Base-by-base conservation (phyloP, 2,329 filamentous ascomycete genomes). In the Aspergillus jensenii region DNA sequence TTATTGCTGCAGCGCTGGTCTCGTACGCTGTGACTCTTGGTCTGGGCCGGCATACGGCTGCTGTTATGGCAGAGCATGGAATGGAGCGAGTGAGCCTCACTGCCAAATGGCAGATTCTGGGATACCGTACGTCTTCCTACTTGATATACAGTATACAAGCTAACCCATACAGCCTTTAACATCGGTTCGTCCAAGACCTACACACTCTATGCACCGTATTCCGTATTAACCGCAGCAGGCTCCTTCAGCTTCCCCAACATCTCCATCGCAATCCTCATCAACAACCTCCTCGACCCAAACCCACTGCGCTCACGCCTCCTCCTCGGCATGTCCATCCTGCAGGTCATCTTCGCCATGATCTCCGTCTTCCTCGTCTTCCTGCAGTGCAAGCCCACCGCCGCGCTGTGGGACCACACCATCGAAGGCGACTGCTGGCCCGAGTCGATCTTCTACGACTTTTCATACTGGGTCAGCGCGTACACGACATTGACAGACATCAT, bases 181-280 rank as follows among this genome's bases (percentile, higher is more conserved):
- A 70, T 69, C 31, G 66, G 67, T 60, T 33, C 27, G 27, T 31
- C 23, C 27, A 31, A 31, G 27, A 19, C 8, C 25, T 27, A 27
- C 25, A 27, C 25, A 8, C 2, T 27, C 25, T n/a, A n/a, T n/a
- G n/a, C n/a, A n/a, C n/a, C n/a, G n/a, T n/a, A n/a, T n/a, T n/a
- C n/a, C 21, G 21, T 21, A 21, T 21, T 21, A 21, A 21, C 27
- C 0, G 4, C 27, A 3, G 6, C 44, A 58, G 55, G 49, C 33
- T 35, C 67, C 19, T 71, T 65, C 50, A 69, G 67, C 52, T 69
- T 70, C 41, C 68, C 67, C 33, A 70, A 70, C 53, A 68, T 70
- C 50, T 64, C 66, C 15, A 69, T 69, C 58, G 60, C 67, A 6
- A 67, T 70, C 19, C 62, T 70, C 15, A 58, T 69, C 37, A 60